phyloP scores from a whole-genome alignment of 116 monocot genomes.

The Iris pallida region DNA sequence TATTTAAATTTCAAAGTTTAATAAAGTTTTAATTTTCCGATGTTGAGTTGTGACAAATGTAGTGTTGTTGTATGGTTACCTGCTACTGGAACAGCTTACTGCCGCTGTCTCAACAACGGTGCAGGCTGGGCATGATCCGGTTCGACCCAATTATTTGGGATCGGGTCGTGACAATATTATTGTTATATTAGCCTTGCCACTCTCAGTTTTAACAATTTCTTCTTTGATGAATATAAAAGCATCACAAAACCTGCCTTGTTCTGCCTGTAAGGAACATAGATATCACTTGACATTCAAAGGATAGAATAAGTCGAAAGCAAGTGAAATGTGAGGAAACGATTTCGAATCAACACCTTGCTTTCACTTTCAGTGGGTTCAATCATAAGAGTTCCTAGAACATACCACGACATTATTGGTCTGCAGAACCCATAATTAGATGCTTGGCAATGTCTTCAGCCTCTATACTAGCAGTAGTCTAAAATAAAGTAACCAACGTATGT shows the following conservation, averaged over 20 bases:
- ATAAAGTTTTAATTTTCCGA: too few species aligned
- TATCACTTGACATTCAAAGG: background rate
- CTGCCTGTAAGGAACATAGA: slow-evolving; percentile 48
- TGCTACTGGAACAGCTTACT: too few species aligned
- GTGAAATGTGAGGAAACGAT: background rate
- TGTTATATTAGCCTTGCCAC: slow-evolving; percentile 87
- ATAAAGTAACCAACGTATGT: background rate
- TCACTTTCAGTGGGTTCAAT: slow-evolving; percentile 99
- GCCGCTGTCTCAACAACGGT: too few species aligned
- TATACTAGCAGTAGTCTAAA: slow-evolving; percentile 88
- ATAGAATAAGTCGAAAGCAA: background rate
- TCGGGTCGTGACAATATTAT: too few species aligned
- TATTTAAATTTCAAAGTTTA: too few species aligned
- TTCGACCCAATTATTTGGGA: too few species aligned
- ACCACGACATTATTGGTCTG: slow-evolving; percentile 98
- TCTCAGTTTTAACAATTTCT: slow-evolving; percentile 88
- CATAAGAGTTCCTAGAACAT: slow-evolving; percentile 97
- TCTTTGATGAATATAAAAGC: slow-evolving; percentile 94
- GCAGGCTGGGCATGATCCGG: too few species aligned
- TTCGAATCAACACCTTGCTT: slow-evolving; percentile 61
- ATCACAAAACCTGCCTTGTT: slow-evolving; percentile 95
- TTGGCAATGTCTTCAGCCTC: slow-evolving; percentile 98
- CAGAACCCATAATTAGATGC: slow-evolving; percentile 97
- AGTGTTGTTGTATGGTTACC: too few species aligned
- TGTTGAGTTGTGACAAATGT: too few species aligned